phyloP scores from a whole-genome alignment of 441 rosid species.

The Populus hybrid region DNA sequence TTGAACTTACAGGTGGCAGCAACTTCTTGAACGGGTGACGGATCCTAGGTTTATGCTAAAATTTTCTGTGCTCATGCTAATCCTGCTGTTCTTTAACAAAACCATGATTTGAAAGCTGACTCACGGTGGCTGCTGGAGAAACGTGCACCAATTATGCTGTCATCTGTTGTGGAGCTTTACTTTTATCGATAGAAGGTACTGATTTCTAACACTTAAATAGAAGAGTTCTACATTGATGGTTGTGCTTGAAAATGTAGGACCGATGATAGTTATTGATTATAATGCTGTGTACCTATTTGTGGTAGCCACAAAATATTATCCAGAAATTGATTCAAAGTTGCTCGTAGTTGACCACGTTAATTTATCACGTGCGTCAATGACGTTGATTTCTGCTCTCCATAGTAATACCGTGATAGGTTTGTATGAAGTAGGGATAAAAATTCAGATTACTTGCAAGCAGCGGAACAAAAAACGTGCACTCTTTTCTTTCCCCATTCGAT shows the following conservation, averaged over 20 bases:
- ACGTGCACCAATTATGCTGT: not conserved
- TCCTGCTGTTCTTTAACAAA: constrained; percentile 58
- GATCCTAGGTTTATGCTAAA: constrained; percentile 57
- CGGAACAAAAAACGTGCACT: too few relatives aligned
- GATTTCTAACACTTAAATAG: not conserved
- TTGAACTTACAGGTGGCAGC: constrained; percentile 96
- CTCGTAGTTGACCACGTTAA: too few relatives aligned
- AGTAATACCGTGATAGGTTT: too few relatives aligned
- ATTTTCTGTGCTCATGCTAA: constrained; percentile 48
- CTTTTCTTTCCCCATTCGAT: not conserved
- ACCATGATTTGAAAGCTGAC: constrained; percentile 29
- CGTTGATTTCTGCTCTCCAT: too few relatives aligned
- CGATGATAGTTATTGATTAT: not conserved
- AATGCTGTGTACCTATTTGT: too few relatives aligned
- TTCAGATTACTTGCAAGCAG: not conserved
- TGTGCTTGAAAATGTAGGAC: not conserved
- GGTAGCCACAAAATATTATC: too few relatives aligned
- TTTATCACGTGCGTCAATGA: too few relatives aligned
- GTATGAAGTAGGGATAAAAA: not conserved
- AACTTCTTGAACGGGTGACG: constrained; percentile 29
- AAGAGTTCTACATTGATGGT: not conserved
- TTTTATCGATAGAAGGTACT: constrained; percentile 12
- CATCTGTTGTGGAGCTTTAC: not conserved
- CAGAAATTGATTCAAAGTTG: too few relatives aligned
- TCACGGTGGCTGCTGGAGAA: not conserved